Evolutionary conservation across 768 basidiomycete genomes (phyloP).

Genomic region (Strobilomyces echinocephalus): DNA sequence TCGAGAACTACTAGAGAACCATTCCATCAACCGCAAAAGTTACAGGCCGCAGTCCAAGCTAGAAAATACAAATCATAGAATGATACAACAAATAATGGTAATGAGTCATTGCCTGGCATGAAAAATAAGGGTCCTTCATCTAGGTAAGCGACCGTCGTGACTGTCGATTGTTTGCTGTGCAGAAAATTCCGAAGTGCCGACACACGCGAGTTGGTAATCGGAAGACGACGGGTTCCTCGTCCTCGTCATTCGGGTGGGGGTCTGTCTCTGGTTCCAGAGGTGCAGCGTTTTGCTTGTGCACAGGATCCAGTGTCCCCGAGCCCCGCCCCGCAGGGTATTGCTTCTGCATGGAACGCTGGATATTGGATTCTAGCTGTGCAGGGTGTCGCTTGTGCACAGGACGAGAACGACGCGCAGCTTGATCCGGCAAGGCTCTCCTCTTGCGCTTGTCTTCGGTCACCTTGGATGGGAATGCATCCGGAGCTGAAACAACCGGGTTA

Average conservation of each 20-base stretch:
- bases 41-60: background rate
- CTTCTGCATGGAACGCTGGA: constrained; percentile 23
- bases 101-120: background rate
- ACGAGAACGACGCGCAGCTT: constrained; percentile 16
- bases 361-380: background rate
- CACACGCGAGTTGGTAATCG: constrained; percentile 16
- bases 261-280: constrained; percentile 9
- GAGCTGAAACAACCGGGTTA: constrained; percentile 31
- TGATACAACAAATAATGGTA: constrained; percentile 5
- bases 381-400: constrained; percentile 26
- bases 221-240: constrained; percentile 6
- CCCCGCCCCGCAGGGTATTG: constrained; percentile 14
- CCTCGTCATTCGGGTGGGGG: constrained; percentile 3
- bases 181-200: constrained; percentile 36
- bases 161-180: constrained; percentile 28
- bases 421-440: constrained; percentile 10
- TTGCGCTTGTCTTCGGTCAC: constrained; percentile 11
- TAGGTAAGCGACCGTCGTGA: constrained; percentile 6
- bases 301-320: constrained; percentile 7
- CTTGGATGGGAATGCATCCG: constrained; percentile 32
- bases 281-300: constrained; percentile 22
- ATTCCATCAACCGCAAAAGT: constrained; percentile 11
- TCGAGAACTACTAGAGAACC: constrained; percentile 1
- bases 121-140: constrained; percentile 3
- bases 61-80: constrained; percentile 7